A percentile compares a stretch with the other conserved stretches of the same genome.
phyloP scores from a whole-genome alignment of 371 early-diverging fungal genomes.

The Lichtheimia ramosa region DNA sequence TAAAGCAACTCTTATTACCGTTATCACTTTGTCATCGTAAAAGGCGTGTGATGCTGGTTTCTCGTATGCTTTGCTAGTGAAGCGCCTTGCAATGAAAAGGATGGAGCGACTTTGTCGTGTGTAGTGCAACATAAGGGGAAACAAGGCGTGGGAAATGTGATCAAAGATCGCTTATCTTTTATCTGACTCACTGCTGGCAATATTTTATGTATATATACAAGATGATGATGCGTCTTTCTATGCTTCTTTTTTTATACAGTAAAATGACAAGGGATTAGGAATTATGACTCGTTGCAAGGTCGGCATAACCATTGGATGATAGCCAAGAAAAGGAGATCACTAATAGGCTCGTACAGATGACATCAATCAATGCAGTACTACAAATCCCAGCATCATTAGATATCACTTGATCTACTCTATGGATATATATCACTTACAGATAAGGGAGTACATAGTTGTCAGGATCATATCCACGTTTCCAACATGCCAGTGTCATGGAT shows the following conservation, averaged over 20 bases:
- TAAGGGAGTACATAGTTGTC: slow-evolving; percentile 86
- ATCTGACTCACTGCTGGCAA: no score
- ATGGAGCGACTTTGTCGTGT: no score
- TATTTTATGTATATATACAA: background rate
- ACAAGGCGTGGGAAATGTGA: no score
- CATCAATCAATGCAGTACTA: slow-evolving; percentile 65
- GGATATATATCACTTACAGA: slow-evolving; percentile 52
- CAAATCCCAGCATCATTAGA: background rate
- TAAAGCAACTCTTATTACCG: slow-evolving; percentile 19
- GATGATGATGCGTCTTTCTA: background rate
- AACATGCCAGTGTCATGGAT: slow-evolving; percentile 57
- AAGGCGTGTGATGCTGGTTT: slow-evolving; percentile 32
- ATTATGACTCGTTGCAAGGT: slow-evolving; percentile 15
- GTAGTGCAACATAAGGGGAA: no score
- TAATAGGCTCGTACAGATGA: slow-evolving; percentile 56
- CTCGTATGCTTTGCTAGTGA: slow-evolving; percentile 1
- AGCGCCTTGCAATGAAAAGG: background rate
- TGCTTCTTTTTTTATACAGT: no score
- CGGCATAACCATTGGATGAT: slow-evolving; percentile 22
- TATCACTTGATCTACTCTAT: slow-evolving; percentile 30
- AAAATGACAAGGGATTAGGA: background rate
- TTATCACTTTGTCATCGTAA: slow-evolving; percentile 48
- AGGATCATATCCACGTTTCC: slow-evolving; percentile 77
- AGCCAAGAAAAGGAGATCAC: slow-evolving; percentile 50
- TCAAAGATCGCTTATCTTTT: no score